A percentile compares a stretch with the other conserved stretches of the same genome.
phyloP scores from a whole-genome alignment of 768 basidiomycete genomes.

The Pisolithus microcarpus region DNA sequence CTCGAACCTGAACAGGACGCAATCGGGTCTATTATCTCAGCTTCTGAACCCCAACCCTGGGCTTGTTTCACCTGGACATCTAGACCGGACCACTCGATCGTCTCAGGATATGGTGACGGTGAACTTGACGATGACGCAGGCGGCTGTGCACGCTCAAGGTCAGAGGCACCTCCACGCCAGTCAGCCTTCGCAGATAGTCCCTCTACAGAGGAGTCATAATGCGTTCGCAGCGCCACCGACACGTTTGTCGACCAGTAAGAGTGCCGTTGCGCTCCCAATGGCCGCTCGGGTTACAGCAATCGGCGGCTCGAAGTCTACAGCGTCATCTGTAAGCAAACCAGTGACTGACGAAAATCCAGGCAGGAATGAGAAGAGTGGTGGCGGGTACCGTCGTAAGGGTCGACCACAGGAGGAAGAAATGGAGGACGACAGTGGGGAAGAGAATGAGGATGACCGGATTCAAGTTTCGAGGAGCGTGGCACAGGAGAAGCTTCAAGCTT shows the following conservation, averaged over 20 bases:
- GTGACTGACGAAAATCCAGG: conserved; percentile 7
- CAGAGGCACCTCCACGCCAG: conserved; percentile 11
- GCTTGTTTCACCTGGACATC: conserved; percentile 52
- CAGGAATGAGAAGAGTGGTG: conserved; percentile 21
- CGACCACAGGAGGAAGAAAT: conserved; percentile 59
- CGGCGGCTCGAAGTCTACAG: conserved; percentile 21
- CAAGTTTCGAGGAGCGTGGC: conserved; percentile 62
- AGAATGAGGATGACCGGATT: conserved; percentile 40
- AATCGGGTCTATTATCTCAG: conserved; percentile 56
- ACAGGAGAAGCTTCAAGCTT: conserved; percentile 54
- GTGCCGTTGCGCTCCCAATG: conserved; percentile 52
- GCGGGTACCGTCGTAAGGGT: conserved; percentile 57
- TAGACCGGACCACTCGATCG: conserved; percentile 47
- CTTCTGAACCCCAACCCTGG: conserved; percentile 49
- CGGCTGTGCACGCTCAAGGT: background rate
- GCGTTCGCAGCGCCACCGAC: conserved; percentile 23
- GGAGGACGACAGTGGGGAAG: conserved; percentile 56
- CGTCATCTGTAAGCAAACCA: background rate
- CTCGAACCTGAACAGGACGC: conserved; percentile 46
- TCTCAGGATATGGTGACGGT: conserved; percentile 38
- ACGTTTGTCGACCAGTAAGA: conserved; percentile 46
- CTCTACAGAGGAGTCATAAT: conserved; percentile 23
- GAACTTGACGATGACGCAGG: conserved; percentile 4
- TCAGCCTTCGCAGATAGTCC: conserved; percentile 15
- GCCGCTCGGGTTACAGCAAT: conserved; percentile 41